phyloP scores from a whole-genome alignment of 371 early-diverging fungal species.

The Lichtheimia ornata region DNA sequence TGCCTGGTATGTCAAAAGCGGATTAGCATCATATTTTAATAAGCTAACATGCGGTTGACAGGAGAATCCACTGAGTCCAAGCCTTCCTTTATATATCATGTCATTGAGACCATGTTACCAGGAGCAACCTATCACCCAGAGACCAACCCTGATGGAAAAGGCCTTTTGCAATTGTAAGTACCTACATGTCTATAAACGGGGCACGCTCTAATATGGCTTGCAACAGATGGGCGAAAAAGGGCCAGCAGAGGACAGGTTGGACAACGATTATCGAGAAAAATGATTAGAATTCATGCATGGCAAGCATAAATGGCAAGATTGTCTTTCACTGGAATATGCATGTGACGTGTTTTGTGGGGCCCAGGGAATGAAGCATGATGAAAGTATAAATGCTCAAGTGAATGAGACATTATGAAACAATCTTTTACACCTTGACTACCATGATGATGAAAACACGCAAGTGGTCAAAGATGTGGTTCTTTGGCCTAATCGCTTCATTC shows the following conservation, averaged over 20 bases:
- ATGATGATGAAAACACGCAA: constrained; percentile 19
- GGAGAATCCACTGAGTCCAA: constrained; percentile 74
- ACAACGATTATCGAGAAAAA: constrained; percentile 39
- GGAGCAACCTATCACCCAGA: constrained; percentile 67
- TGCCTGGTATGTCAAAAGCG: constrained; percentile 30
- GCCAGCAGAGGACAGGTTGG: constrained; percentile 53
- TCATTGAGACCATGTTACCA: constrained; percentile 90
- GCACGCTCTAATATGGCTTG: not conserved
- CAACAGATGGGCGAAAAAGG: constrained; percentile 54
- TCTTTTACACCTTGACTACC: not conserved
- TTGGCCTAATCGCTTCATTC: constrained; percentile 13
- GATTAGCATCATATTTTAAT: not conserved
- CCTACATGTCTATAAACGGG: too few relatives aligned
- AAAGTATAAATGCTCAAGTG: not conserved
- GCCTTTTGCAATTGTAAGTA: constrained; percentile 75
- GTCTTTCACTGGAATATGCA: not conserved
- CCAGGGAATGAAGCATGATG: not conserved
- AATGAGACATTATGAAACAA: not conserved
- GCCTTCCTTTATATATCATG: constrained; percentile 79
- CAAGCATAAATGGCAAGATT: not conserved
- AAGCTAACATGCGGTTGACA: constrained; percentile 6
- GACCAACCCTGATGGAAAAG: constrained; percentile 63
- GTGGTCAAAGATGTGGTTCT: constrained; percentile 15
- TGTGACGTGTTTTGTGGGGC: not conserved
- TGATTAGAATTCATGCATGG: not conserved